Evolutionary conservation across 2,329 filamentous ascomycete species (phyloP).

Genomic region (Elsinoe perseae): DNA sequence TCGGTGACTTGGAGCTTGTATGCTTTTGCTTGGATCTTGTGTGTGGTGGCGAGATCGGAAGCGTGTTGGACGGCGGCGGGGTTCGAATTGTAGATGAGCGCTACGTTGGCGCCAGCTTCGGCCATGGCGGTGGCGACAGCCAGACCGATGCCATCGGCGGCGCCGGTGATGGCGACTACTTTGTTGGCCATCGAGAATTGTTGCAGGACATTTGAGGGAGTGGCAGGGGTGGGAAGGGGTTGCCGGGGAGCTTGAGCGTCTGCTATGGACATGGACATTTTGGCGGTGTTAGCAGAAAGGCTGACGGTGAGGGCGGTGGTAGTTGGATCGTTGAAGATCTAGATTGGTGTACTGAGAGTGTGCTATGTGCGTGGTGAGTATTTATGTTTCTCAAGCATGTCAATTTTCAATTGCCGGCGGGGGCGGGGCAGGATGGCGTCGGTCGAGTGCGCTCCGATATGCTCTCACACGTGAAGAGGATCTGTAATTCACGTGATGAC

Average conservation of each 20-base stretch:
- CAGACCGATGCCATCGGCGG: slow-evolving; percentile 41
- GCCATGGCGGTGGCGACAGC: slow-evolving; percentile 33
- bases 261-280: slow-evolving; percentile 30
- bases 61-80: slow-evolving; percentile 18
- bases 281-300: slow-evolving; percentile 6
- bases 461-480: neutral
- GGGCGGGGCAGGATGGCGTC: slow-evolving; percentile 8
- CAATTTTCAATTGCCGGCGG: slow-evolving; percentile 12
- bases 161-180: slow-evolving; percentile 42
- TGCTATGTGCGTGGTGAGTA: neutral
- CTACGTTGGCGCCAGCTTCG: slow-evolving; percentile 33
- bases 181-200: slow-evolving; percentile 28
- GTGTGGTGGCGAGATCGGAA: slow-evolving; percentile 18
- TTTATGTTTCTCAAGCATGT: neutral
- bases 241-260: slow-evolving; percentile 22
- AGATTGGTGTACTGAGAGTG: neutral
- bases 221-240: slow-evolving; percentile 25
- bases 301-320: neutral
- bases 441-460: slow-evolving; percentile 2
- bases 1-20: slow-evolving; percentile 22
- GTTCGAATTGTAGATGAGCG: slow-evolving; percentile 31
- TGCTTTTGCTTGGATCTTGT: slow-evolving; percentile 18
- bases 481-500: too few relatives aligned
- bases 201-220: slow-evolving; percentile 25
- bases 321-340: neutral